Conservation (phyloP, 176 grass and related monocot species). For the Pharus latifolius region DNA sequence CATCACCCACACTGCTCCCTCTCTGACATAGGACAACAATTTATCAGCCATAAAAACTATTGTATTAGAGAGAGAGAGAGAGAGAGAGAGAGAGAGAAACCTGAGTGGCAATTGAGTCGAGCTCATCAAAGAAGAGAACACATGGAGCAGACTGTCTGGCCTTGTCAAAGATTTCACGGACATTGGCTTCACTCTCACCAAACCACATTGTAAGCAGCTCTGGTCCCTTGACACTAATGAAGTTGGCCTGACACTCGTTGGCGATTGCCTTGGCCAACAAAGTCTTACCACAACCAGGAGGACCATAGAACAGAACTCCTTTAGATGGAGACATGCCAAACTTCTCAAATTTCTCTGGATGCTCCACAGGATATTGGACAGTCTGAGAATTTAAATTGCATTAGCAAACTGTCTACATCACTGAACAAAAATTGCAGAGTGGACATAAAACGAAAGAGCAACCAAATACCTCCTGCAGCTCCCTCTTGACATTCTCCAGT, state of each 20-base stretch:
- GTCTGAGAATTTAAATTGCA: slow-evolving; percentile 38
- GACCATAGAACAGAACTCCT: slow-evolving; percentile 87
- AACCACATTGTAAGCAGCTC: slow-evolving; percentile 96
- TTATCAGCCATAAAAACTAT: not conserved
- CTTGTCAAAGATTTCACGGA: slow-evolving; percentile 84
- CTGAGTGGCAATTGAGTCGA: slow-evolving; percentile 93
- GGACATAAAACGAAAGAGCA: not conserved
- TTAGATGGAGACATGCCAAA: slow-evolving; percentile 96
- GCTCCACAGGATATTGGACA: slow-evolving; percentile 89
- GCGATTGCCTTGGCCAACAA: slow-evolving; percentile 87
- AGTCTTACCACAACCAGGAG: slow-evolving; percentile 89
- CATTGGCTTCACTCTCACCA: slow-evolving; percentile 93
- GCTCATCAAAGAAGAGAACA: slow-evolving; percentile 84
- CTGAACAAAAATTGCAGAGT: not conserved
- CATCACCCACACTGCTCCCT: slow-evolving; percentile 66
- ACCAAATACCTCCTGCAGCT: slow-evolving; percentile 53
- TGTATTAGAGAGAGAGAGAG: not conserved
- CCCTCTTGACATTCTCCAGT: slow-evolving; percentile 64
- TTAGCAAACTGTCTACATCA: not conserved
- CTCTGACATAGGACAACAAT: slow-evolving; percentile 32
- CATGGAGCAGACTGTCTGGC: slow-evolving; percentile 73
- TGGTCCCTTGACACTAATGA: slow-evolving; percentile 89
- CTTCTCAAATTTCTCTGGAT: slow-evolving; percentile 93
- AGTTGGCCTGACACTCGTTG: slow-evolving; percentile 91
- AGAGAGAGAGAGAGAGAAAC: slow-evolving; percentile 11